Evolutionary conservation across 2,329 filamentous ascomycete species (phyloP).

Genomic region (Trichoderma arundinaceum): DNA sequence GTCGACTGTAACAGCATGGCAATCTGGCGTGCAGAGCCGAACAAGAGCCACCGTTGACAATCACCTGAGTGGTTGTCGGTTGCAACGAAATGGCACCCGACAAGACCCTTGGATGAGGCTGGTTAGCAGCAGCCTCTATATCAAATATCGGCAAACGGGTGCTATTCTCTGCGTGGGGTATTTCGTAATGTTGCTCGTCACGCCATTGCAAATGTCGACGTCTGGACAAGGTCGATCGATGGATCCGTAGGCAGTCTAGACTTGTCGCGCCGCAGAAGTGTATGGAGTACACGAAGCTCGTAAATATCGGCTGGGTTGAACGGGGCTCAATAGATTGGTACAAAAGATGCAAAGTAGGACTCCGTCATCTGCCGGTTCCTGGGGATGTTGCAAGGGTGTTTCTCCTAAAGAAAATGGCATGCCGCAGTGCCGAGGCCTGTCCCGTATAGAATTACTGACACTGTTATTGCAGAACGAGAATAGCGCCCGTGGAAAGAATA

Average conservation of each 20-base stretch:
- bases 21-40: too few relatives aligned
- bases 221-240: neutral
- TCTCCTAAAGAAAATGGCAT: neutral
- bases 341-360: neutral
- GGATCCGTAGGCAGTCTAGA: neutral
- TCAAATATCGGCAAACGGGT: neutral
- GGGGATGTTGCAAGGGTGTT: neutral
- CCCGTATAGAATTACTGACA: neutral
- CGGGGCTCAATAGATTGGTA: neutral
- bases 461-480: neutral
- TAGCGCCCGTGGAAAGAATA: neutral
- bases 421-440: neutral
- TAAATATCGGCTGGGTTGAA: neutral
- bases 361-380: neutral
- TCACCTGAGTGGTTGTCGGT: too few relatives aligned
- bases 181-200: slow-evolving; percentile 2
- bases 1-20: too few relatives aligned
- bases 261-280: neutral
- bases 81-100: neutral
- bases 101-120: neutral
- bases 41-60: too few relatives aligned
- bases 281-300: too few relatives aligned
- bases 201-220: neutral
- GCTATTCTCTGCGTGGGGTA: neutral
- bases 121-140: neutral